Base-by-base conservation (phyloP, 2,329 filamentous ascomycete genomes). In the Coniochaeta sp. region DNA sequence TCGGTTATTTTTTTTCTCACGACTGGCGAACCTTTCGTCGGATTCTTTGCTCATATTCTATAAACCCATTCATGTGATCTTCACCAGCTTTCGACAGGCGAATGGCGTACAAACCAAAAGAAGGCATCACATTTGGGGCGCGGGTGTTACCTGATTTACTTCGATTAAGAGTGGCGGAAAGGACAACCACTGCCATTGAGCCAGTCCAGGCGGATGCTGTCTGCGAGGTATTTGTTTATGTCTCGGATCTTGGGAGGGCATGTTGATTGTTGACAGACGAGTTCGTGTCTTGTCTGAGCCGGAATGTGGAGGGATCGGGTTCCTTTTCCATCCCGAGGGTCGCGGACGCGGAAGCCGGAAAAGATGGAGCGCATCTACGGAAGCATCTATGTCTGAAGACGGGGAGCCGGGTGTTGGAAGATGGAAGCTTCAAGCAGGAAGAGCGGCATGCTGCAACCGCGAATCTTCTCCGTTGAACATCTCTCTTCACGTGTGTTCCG, bases 21-120 rank as follows among this genome's bases (percentile, higher is more conserved):
- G 57, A 63, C 59, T 59, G 56, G 59, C 59, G 60, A 57, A n/a
- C n/a, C n/a, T 57, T 56, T 59, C 46, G 20, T 55, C 52, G 32
- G 49, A 49, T 58, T 56, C 54, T 45, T 55, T 58, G 57, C 54
- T 57, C 59, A 59, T 57, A 59, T 55, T 55, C 57, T 52, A 53
- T 49, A 50, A 57, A 56, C 49, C 53, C 58, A 51, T 50, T 50
- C 27, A 28, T 31, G 45, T 26, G 24, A 13, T 60, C 56, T 7
- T 35, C 46, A 49, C 47, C 28, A 33, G 30, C 20, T 35, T 61
- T 62, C 60, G 60, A 64, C 56, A 58, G 68, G 69, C 67, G 69
- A 70, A 71, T 62, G 69, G 69, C 68, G 69, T 66, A 71, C 64
- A 63, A 67, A 66, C 57, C 61, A 65, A 67, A 65, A 68, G 56